Base-by-base conservation (phyloP, 306 rosid species). In the Dalbergia cochinchinensis region DNA sequence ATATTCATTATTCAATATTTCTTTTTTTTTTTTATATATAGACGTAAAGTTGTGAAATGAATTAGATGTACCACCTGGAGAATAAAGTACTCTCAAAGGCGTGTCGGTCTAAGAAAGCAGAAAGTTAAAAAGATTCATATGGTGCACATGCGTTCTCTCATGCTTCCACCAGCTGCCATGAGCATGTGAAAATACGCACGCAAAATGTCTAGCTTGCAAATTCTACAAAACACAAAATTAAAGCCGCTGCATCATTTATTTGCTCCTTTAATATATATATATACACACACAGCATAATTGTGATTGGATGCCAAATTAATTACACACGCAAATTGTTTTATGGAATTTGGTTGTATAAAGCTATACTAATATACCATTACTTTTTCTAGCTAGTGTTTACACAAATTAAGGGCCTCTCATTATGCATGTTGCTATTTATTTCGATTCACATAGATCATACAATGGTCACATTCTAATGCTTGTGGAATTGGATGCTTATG, bases 351-450 rank as follows among this genome's bases (percentile, higher is more conserved):
- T 66, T 66, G 44, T 33, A 14, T 34, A 11, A 60, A 22, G 9
- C 7, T 39, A 18, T 39, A 18, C 35, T 19, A 18, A 37, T 1
- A 37, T 37, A 4, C 11, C 51, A 65, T 63, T 18, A 45, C 45
- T 72, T 18, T 72, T 57, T 57, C n/a, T 41, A 19, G 58, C 78
- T 19, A 73, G 54, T 55, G 77, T 57, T 42, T 73, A 58, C 68
- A 57, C 31, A 59, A 22, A 5, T 73, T 58, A 41, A 55, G 78
- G 57, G 42, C 45, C 26, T 22, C 61, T 45, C 69, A 61, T 33
- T 26, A 0, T 26, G 45, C 34, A 16, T 37, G 12, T 72, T 72
- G 35, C 66, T 39, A 55, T 55, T 55, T 35, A 12, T 47, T 48
- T 45, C 31, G 31, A 41, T 37, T 41, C 2, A 73, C 34, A 73